phyloP scores from a whole-genome alignment of 371 early-diverging fungal species.

The Mucor racemosus region DNA sequence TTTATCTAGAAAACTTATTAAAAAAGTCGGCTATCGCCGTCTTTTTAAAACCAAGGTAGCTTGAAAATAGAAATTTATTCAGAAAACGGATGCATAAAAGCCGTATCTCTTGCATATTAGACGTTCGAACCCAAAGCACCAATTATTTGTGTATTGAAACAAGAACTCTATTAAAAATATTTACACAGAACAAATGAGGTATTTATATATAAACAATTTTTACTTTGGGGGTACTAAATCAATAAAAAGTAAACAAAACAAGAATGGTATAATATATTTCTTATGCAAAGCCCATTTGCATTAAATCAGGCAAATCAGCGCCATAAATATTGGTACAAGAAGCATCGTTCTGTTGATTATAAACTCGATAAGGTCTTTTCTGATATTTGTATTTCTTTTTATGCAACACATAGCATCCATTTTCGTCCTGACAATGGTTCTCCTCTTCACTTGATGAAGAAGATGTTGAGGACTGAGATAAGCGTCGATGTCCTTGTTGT shows the following conservation, averaged over 20 bases:
- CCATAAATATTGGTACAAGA: slow-evolving; percentile 8
- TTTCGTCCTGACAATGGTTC: background rate
- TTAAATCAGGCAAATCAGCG: slow-evolving; percentile 19
- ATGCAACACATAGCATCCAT: background rate
- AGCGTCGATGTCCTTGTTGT: background rate
- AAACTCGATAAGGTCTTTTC: background rate
- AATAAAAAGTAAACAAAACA: background rate
- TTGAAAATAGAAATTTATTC: too few relatives aligned
- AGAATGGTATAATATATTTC: background rate
- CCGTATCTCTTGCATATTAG: too few relatives aligned
- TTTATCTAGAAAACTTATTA: too few relatives aligned
- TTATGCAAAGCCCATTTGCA: slow-evolving; percentile 26
- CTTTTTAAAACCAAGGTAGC: too few relatives aligned
- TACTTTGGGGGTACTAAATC: background rate
- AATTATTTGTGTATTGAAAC: too few relatives aligned
- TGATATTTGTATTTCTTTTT: slow-evolving; percentile 11
- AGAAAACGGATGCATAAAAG: too few relatives aligned
- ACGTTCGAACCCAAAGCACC: too few relatives aligned
- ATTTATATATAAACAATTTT: background rate
- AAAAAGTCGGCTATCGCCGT: too few relatives aligned
- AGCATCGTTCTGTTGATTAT: background rate
- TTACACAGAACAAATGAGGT: background rate
- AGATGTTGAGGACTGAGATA: background rate
- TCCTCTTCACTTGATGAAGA: background rate
- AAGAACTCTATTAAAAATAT: too few relatives aligned